phyloP scores from a whole-genome alignment of 2,329 filamentous ascomycete species.

The Sporothrix brunneoviolacea region DNA sequence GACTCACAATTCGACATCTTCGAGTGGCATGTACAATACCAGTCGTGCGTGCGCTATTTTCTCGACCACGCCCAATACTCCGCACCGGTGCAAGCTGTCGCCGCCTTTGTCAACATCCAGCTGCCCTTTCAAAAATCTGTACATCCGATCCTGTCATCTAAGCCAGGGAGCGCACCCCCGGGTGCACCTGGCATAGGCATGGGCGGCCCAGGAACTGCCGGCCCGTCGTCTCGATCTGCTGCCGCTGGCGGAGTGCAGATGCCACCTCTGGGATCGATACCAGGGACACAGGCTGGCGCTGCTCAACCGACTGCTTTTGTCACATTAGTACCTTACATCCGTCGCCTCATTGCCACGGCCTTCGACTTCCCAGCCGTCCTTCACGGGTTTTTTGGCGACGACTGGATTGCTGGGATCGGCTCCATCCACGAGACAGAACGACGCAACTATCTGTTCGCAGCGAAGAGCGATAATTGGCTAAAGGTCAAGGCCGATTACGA shows the following conservation, averaged over 20 bases:
- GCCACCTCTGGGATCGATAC: too few species aligned
- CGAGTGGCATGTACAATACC: slow-evolving; percentile 87
- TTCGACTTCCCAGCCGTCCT: slow-evolving; percentile 83
- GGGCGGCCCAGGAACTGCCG: background rate
- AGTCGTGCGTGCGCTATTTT: slow-evolving; percentile 86
- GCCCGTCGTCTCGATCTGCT: background rate
- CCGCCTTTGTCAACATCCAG: slow-evolving; percentile 84
- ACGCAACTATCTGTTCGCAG: slow-evolving; percentile 89
- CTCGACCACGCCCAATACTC: slow-evolving; percentile 85
- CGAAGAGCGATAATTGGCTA: slow-evolving; percentile 87
- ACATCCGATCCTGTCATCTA: slow-evolving; percentile 39
- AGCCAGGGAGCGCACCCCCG: slow-evolving; percentile 21
- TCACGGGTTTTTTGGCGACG: slow-evolving; percentile 94
- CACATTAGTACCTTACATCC: slow-evolving; percentile 80
- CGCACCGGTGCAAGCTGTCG: slow-evolving; percentile 75
- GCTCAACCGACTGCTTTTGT: slow-evolving; percentile 35
- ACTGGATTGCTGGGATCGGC: slow-evolving; percentile 75
- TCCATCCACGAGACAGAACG: slow-evolving; percentile 82
- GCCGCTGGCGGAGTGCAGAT: too few species aligned
- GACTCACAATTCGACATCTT: slow-evolving; percentile 67
- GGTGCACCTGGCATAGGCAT: too few species aligned
- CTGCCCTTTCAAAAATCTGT: slow-evolving; percentile 71
- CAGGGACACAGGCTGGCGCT: slow-evolving; percentile 19
- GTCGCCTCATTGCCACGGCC: slow-evolving; percentile 82
- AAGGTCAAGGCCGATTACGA: slow-evolving; percentile 88